Percentiles rank a stretch among this genome's conserved stretches.
Evolutionary conservation across 805 yeast species (phyloP).

Genomic region (Metschnikowia arizonensis): DNA sequence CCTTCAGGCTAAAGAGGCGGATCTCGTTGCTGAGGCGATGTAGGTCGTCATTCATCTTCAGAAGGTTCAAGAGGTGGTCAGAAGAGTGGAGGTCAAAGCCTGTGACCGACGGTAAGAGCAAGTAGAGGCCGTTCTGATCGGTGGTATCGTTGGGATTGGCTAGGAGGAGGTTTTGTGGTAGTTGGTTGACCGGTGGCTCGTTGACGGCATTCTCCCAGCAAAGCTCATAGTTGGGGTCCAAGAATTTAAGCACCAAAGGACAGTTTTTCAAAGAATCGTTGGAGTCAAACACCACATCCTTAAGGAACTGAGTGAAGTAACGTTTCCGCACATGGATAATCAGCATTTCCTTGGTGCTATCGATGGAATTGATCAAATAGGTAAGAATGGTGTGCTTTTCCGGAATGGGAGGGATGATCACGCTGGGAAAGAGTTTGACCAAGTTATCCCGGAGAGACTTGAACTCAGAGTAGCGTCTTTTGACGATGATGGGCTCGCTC

Average conservation of each 20-base stretch:
- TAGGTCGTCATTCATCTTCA: conserved; percentile 34
- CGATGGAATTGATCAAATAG: conserved; percentile 38
- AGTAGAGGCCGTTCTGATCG: conserved; percentile 50
- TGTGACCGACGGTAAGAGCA: conserved; percentile 43
- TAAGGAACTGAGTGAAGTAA: conserved; percentile 41
- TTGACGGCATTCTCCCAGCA: conserved; percentile 50
- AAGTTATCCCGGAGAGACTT: conserved; percentile 39
- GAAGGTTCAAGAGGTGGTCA: conserved; percentile 31
- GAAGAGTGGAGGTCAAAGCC: conserved; percentile 33
- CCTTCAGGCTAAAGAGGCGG: conserved; percentile 26
- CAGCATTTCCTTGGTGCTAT: conserved; percentile 31
- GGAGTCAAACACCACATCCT: conserved; percentile 34
- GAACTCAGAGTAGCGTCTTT: conserved; percentile 42
- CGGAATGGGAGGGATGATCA: conserved; percentile 42
- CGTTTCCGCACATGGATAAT: conserved; percentile 49
- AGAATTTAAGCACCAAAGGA: conserved; percentile 40
- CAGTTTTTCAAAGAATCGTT: conserved; percentile 31
- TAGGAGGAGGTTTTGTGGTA: conserved; percentile 46
- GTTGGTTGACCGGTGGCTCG: conserved; percentile 41
- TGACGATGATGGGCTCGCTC: conserved; percentile 30
- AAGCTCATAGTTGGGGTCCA: conserved; percentile 48
- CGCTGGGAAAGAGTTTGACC: conserved; percentile 36
- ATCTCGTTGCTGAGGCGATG: conserved; percentile 32
- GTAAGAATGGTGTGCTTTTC: conserved; percentile 46
- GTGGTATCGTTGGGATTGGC: conserved; percentile 50